Conservation (phyloP, 306 rosid genomes). For the Hippophae rhamnoides region DNA sequence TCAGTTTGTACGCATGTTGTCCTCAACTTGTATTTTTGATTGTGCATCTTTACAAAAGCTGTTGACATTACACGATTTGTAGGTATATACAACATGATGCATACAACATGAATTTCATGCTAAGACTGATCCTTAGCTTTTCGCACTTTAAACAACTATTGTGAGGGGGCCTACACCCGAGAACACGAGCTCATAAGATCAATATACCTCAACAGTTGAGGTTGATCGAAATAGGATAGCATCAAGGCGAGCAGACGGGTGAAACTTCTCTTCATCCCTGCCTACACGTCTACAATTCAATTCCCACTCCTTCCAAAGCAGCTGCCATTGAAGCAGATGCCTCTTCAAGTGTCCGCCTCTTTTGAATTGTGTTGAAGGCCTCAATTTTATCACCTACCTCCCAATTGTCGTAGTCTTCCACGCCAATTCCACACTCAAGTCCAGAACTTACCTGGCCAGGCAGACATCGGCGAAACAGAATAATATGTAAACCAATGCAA, state of each 20-base stretch:
- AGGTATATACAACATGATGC: slow-evolving; percentile 55
- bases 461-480: slow-evolving; percentile 12
- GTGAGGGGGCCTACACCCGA: slow-evolving; percentile 11
- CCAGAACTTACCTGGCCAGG: slow-evolving; percentile 71
- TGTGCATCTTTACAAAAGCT: slow-evolving; percentile 46
- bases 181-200: slow-evolving; percentile 13
- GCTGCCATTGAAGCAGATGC: slow-evolving; percentile 91
- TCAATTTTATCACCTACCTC: slow-evolving; percentile 71
- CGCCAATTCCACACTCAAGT: slow-evolving; percentile 84
- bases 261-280: slow-evolving; percentile 11
- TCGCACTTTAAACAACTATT: too few species aligned
- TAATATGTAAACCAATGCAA: background rate
- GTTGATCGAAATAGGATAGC: slow-evolving; percentile 10
- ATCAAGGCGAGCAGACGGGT: slow-evolving; percentile 9
- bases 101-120: slow-evolving; percentile 31
- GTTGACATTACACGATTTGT: slow-evolving; percentile 36
- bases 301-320: slow-evolving; percentile 70
- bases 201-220: slow-evolving; percentile 9
- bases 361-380: slow-evolving; percentile 63
- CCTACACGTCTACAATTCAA: slow-evolving; percentile 18
- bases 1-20: too few species aligned
- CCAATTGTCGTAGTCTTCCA: slow-evolving; percentile 76
- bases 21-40: too few species aligned
- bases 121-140: slow-evolving; percentile 20
- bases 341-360: slow-evolving; percentile 89